Conservation (phyloP, 2,329 filamentous ascomycete species). For the Thermothelomyces thermophilus region DNA sequence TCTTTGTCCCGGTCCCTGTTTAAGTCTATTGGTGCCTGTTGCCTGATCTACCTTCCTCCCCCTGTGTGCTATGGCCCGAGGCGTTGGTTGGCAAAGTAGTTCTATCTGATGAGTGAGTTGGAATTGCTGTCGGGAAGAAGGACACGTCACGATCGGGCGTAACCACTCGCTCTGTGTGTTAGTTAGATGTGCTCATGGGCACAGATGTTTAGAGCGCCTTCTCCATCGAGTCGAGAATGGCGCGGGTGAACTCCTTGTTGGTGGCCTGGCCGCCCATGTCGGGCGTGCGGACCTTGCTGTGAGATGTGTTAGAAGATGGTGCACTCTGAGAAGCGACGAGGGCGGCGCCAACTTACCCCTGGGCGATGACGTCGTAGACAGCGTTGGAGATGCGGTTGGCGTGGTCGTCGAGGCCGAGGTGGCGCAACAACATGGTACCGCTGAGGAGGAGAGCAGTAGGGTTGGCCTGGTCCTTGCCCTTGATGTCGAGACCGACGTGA, state of each 20-base stretch:
- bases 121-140: background rate
- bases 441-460: constrained; percentile 92
- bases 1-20: constrained; percentile 3
- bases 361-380: constrained; percentile 69
- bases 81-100: background rate
- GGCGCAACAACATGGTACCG: constrained; percentile 92
- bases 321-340: background rate
- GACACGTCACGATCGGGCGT: constrained; percentile 6
- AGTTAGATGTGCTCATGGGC: background rate
- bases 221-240: constrained; percentile 95
- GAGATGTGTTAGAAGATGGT: constrained; percentile 35
- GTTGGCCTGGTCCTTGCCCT: constrained; percentile 99
- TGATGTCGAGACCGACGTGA: constrained; percentile 98
- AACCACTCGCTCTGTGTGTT: constrained; percentile 8
- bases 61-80: background rate
- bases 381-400: constrained; percentile 96
- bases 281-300: constrained; percentile 76
- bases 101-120: constrained; percentile 4
- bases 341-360: constrained; percentile 58
- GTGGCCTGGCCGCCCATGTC: constrained; percentile 91
- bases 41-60: constrained; percentile 3
- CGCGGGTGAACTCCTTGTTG: constrained; percentile 91
- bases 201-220: constrained; percentile 26
- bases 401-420: constrained; percentile 95
- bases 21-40: constrained; percentile 5